Percentiles rank a stretch among this genome's conserved stretches.
Conservation (phyloP, 306 rosid genomes). For the Prunus kanzakura region DNA sequence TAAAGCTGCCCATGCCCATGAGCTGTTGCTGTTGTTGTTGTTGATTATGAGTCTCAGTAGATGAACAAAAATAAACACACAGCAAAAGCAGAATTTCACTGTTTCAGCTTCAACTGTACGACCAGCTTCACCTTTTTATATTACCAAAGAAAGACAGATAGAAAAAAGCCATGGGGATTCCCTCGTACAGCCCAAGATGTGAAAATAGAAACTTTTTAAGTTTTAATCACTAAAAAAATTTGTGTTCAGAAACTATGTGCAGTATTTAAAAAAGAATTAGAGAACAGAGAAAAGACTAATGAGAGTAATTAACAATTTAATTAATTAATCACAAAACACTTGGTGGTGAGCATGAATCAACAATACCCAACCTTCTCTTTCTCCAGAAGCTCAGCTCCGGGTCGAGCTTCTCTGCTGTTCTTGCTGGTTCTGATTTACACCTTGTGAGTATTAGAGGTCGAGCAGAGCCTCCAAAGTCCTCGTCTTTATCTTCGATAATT, state of each 20-base stretch:
- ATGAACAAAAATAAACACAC: too few species aligned
- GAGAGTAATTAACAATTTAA: neutral
- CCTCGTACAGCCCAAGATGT: conserved; percentile 32
- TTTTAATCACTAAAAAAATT: neutral
- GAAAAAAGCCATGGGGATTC: conserved; percentile 34
- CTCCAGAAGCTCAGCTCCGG: conserved; percentile 50
- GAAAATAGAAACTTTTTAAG: neutral
- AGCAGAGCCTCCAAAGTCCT: conserved; percentile 16
- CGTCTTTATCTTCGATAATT: conserved; percentile 25
- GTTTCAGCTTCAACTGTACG: conserved; percentile 7
- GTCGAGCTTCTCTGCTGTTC: conserved; percentile 51
- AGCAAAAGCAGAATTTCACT: conserved; percentile 13
- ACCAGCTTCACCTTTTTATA: conserved; percentile 9
- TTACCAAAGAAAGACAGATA: neutral
- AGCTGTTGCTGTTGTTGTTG: neutral
- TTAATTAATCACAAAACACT: conserved; percentile 45
- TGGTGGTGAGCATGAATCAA: conserved; percentile 37
- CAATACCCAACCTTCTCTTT: conserved; percentile 44
- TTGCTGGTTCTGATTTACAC: conserved; percentile 81
- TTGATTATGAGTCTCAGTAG: conserved; percentile 1
- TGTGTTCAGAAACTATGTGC: neutral
- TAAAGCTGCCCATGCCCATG: conserved; percentile 11
- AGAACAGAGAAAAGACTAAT: conserved; percentile 1
- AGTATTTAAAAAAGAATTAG: neutral
- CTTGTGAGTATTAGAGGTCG: conserved; percentile 56